Evolutionary conservation across 2,329 filamentous ascomycete genomes (phyloP).

Genomic region (Cladorrhinum sp.): DNA sequence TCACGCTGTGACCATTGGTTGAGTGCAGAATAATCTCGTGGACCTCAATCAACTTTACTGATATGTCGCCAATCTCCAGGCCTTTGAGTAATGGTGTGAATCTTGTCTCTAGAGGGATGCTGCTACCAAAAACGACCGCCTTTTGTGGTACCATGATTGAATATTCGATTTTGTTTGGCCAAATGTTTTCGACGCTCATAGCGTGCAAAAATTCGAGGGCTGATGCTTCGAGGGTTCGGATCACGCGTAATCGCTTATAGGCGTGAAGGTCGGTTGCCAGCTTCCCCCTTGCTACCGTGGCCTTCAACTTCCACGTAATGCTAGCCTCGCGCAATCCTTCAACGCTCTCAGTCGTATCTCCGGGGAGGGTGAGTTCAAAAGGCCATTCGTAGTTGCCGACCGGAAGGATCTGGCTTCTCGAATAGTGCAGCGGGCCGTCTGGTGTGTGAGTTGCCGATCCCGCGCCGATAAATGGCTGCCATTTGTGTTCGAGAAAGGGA

Average conservation of each 20-base stretch:
- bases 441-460: conserved; percentile 16
- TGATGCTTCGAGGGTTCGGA: conserved; percentile 72
- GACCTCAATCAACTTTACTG: conserved; percentile 74
- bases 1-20: conserved; percentile 44
- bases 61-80: conserved; percentile 77
- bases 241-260: conserved; percentile 73
- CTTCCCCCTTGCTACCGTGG: conserved; percentile 81
- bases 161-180: conserved; percentile 97
- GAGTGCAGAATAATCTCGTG: conserved; percentile 62
- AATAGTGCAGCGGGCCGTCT: conserved; percentile 32
- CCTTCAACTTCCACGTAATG: conserved; percentile 88
- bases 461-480: conserved; percentile 61
- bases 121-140: conserved; percentile 90
- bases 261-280: conserved; percentile 82
- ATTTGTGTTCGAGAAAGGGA: conserved; percentile 65
- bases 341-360: conserved; percentile 76
- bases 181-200: conserved; percentile 95
- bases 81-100: conserved; percentile 88
- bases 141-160: conserved; percentile 91
- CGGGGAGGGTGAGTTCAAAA: conserved; percentile 71
- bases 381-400: conserved; percentile 83
- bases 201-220: conserved; percentile 78
- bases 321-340: conserved; percentile 85
- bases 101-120: conserved; percentile 77
- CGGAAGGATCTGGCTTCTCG: conserved; percentile 57